Percentiles rank a stretch among this genome's conserved stretches.
Evolutionary conservation across 1,284 basidiomycete genomes (phyloP).

Genomic region (Agaricales sp.): DNA sequence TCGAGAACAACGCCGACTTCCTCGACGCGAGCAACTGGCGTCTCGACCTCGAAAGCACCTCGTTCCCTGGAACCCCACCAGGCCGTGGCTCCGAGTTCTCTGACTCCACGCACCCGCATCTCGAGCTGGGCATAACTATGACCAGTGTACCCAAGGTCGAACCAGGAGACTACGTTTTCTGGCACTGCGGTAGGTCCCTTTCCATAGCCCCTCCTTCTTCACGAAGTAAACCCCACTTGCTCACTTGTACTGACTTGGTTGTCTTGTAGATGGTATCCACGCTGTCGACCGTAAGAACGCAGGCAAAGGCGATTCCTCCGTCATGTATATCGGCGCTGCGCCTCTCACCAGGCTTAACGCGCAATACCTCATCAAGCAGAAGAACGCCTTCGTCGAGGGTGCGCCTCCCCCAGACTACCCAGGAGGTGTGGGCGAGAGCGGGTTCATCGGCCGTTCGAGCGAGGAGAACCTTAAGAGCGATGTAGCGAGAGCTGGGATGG

Average conservation of each 20-base stretch:
- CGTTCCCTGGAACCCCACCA: constrained; percentile 54
- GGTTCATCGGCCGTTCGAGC: no score
- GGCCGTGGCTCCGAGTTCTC: constrained; percentile 59
- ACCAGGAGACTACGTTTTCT: constrained; percentile 81
- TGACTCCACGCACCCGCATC: constrained; percentile 54
- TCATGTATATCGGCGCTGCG: constrained; percentile 78
- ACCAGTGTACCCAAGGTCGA: constrained; percentile 61
- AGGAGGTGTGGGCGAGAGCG: constrained; percentile 41
- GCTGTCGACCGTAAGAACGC: constrained; percentile 56
- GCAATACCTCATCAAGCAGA: constrained; percentile 55
- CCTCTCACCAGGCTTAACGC: constrained; percentile 59
- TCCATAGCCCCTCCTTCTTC: no score
- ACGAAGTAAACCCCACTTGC: no score
- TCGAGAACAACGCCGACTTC: constrained; percentile 18
- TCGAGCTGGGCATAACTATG: constrained; percentile 64
- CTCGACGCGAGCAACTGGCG: constrained; percentile 62
- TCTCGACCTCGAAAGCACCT: constrained; percentile 44
- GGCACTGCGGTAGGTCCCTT: constrained; percentile 64
- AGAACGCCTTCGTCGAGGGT: constrained; percentile 48
- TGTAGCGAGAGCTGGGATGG: no score
- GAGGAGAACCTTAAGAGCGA: no score
- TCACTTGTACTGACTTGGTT: no score
- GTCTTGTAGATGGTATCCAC: constrained; percentile 62
- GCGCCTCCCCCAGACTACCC: constrained; percentile 69
- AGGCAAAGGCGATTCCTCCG: constrained; percentile 56